Evolutionary conservation across 352 stramenopile genomes (phyloP), one percentile per base, ranked within the genome.

Genomic region (Thalassiosira tumida): DNA sequence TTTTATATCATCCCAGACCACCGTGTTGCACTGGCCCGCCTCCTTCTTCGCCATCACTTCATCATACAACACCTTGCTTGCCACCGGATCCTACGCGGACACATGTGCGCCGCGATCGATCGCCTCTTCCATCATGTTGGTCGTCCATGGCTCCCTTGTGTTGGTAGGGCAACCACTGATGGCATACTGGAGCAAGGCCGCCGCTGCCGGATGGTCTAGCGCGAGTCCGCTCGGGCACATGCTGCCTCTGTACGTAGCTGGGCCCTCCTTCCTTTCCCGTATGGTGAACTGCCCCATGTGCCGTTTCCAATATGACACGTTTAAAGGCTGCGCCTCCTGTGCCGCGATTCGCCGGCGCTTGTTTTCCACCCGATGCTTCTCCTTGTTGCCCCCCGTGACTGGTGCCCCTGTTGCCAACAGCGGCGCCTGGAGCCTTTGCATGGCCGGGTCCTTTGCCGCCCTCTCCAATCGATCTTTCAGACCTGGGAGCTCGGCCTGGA

Each of bases 131-230:
- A 91, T 87, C 59, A 88, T 0, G 54, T 72, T 15, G 37, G 31
- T 47, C n/a, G 70, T 91, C 86, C 86, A 91, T 4, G 43, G 14
- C 2, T 40, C 7, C 35, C 76, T 77, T 1, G 72, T 80, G 41
- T 81, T n/a, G 1, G 77, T 76, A 15, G 86, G 86, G 54, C 78
- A 91, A 26, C 86, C 86, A 15, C 67, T 40, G 33, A 37, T 67
- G 13, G 86, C 51, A 40, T 84, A 87, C 59, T 88, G n/a, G 2
- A 50, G 14, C 64, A 91, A 69, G 33, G 15, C 6, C 43, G n/a
- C 13, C 37, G 37, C 86, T 35, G 79, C 86, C 0, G 77, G 78
- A 35, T 91, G 86, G 26, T 74, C 6, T 26, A 80, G 26, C 7
- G 86, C 77, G 26, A 51, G 62, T 83, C 51, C 82, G 26, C 21